phyloP scores from a whole-genome alignment of 306 rosid species.

The Malus asiatica region DNA sequence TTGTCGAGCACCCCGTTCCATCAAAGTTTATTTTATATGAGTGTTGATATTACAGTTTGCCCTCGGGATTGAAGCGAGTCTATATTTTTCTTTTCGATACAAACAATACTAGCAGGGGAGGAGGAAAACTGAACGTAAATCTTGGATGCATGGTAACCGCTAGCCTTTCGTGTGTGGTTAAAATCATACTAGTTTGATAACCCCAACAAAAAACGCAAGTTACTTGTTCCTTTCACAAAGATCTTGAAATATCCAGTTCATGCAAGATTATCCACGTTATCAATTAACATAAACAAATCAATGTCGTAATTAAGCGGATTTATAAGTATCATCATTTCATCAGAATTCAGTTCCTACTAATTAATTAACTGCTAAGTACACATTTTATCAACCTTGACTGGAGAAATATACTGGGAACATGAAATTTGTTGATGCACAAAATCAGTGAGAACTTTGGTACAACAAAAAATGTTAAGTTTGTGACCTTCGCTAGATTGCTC shows the following conservation, averaged over 20 bases:
- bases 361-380: neutral
- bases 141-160: too few relatives aligned
- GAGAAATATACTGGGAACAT: neutral
- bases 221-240: neutral
- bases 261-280: neutral
- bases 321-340: neutral
- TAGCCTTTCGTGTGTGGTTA: rapidly evolving
- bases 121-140: too few relatives aligned
- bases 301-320: neutral
- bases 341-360: neutral
- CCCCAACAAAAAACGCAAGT: too few relatives aligned
- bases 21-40: constrained; percentile 9
- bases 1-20: constrained; percentile 6
- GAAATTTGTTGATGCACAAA: neutral
- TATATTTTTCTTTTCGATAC: neutral
- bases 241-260: neutral
- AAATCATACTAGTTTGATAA: too few relatives aligned
- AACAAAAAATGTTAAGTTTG: too few relatives aligned
- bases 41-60: neutral
- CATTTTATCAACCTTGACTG: neutral
- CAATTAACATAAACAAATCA: neutral
- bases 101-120: too few relatives aligned
- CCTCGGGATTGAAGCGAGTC: too few relatives aligned
- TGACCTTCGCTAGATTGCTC: too few relatives aligned
- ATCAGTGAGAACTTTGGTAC: too few relatives aligned